Evolutionary conservation across 768 basidiomycete genomes (phyloP), one percentile per base, ranked within the genome.

Genomic region (Boletus sp.): DNA sequence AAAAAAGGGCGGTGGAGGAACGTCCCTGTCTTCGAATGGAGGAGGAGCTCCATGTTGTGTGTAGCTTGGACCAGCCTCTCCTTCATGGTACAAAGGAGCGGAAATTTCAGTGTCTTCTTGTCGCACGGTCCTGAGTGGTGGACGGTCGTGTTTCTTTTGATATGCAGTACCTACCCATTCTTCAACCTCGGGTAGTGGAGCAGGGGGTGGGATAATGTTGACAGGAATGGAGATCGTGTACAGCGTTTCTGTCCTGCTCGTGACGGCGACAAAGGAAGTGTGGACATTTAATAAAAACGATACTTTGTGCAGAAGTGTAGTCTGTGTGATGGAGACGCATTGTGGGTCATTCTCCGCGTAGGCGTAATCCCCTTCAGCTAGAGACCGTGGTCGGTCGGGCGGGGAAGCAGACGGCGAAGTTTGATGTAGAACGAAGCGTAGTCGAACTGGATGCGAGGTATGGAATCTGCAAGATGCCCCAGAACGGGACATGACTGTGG

Each of bases 401-500:
- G 83, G 77, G n/a, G 84, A 79, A 30, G 74, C 67, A 47, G 76
- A 70, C 19, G 79, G 75, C 5, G 77, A 74, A 19, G 79, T 73
- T 48, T 82, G 85, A 63, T 92, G 92, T 15, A 98, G 76, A 29
- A 95, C 75, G 55, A 98, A 89, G 4, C 93, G 83, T 37, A 92
- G 77, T 59, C 80, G 88, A 55, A 94, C 81, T 4, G 88, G 79
- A 14, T 80, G 81, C 42, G 82, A 78, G 0, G 85, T 82, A 61
- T 97, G 93, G 67, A 97, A 93, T 43, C 93, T 85, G 68, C 93
- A 93, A 19, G 92, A 88, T 40, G 93, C 94, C 43, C 96, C 96
- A 14, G 94, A 93, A 7, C 88, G 82, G 13, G 92, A 85, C 27
- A 98, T 75, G 47, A 86, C 77, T 3, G 79, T 76, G 37, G 77